Evolutionary conservation across 768 basidiomycete species (phyloP).

Genomic region (Auricularia sp.): DNA sequence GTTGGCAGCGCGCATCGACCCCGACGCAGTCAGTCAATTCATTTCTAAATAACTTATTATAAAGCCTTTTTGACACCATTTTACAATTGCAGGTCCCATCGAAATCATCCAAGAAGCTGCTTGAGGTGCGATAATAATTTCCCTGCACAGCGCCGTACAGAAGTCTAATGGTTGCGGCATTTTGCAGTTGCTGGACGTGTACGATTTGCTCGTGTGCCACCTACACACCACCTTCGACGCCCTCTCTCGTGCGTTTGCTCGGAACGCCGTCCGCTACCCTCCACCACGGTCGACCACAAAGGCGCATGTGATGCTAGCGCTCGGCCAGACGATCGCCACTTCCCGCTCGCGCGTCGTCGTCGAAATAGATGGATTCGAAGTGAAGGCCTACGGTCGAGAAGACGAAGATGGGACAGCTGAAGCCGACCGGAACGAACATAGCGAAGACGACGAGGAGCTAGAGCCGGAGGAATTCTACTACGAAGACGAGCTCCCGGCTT

Average conservation of each 20-base stretch:
- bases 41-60: background rate
- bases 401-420: background rate
- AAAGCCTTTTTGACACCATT: slow-evolving; percentile 18
- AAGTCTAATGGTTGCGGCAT: background rate
- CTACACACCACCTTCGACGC: slow-evolving; percentile 64
- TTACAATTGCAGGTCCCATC: slow-evolving; percentile 27
- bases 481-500: background rate
- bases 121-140: slow-evolving; percentile 19
- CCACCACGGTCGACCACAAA: slow-evolving; percentile 11
- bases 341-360: slow-evolving; percentile 53
- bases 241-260: slow-evolving; percentile 56
- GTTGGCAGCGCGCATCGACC: background rate
- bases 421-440: slow-evolving; percentile 2
- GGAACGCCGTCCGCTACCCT: background rate
- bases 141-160: background rate
- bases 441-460: slow-evolving; percentile 4
- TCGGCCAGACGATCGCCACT: slow-evolving; percentile 49
- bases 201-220: slow-evolving; percentile 65
- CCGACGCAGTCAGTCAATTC: background rate
- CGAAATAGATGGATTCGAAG: slow-evolving; percentile 54
- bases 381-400: slow-evolving; percentile 23
- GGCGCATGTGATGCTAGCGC: slow-evolving; percentile 49
- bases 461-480: slow-evolving; percentile 9
- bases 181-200: slow-evolving; percentile 34
- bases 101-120: slow-evolving; percentile 14